Base-by-base conservation (phyloP, 176 grass and related monocot genomes). In the Carex parvula region DNA sequence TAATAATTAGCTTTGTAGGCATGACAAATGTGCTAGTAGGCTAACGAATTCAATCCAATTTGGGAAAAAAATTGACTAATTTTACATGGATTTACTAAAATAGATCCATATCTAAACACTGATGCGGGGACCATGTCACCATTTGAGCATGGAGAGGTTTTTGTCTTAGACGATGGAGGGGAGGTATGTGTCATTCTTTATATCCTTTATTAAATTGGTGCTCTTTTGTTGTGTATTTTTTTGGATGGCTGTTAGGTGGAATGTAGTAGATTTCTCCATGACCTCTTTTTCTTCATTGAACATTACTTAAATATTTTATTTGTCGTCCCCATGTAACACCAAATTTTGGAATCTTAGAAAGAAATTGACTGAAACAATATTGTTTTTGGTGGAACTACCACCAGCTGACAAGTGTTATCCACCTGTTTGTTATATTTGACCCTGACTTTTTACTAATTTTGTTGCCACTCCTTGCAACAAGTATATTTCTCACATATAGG, bases 91-190 rank as follows among this genome's bases (percentile, higher is more conserved):
- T 41, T 81, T 44, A 9, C 9, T 22, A 65, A 64, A 64, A 59
- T 73, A 87, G 86, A 87, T 87, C 86, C 86, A 15, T 87, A 87
- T 79, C 60, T 87, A 24, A 87, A 87, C 80, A 87, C 86, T 75
- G 86, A 87, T 83, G 86, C 86, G 42, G 86, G 86, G 62, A 87
- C 86, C 22, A 87, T 87, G 69, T 87, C 86, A 12, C 86, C 86
- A 29, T 87, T 83, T 67, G 86, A 87, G 80, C 86, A 87, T 57
- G 86, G 86, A 17, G 86, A 87, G 57, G 86, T 87, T 60, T 87
- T 87, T 83, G 86, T 87, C 63, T 83, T 87, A 54, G 86, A 87
- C 13, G 86, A 87, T 77, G 86, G 86, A 42, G 86, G 86, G 18
- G 86, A 87, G 79, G 86, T 87, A 64, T 64, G 80, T 81, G 80